phyloP scores from a whole-genome alignment of 2,329 filamentous ascomycete species.

The Spiromastix sp. region DNA sequence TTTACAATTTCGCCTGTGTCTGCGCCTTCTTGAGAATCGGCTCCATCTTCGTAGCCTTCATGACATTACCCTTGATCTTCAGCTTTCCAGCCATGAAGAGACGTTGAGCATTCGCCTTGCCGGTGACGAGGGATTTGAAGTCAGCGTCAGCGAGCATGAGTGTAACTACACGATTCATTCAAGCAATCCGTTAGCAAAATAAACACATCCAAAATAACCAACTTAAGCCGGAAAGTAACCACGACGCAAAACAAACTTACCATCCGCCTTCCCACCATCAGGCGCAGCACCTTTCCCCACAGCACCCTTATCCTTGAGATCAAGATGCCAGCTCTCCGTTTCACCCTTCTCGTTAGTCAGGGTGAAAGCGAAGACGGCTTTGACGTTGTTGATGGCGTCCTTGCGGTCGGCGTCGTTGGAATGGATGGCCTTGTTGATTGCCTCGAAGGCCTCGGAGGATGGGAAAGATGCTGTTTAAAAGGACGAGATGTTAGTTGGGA shows the following conservation, averaged over 20 bases:
- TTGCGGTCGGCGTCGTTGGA: constrained; percentile 63
- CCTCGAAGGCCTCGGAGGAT: constrained; percentile 82
- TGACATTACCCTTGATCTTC: constrained; percentile 95
- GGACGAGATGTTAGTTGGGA: constrained; percentile 2
- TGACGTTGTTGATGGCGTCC: constrained; percentile 80
- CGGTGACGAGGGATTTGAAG: constrained; percentile 70
- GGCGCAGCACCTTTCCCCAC: constrained; percentile 65
- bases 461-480: constrained; percentile 62
- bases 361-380: constrained; percentile 80
- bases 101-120: constrained; percentile 88
- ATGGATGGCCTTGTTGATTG: constrained; percentile 63
- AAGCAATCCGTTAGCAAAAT: too few species aligned
- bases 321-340: constrained; percentile 83
- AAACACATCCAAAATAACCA: constrained; percentile 4
- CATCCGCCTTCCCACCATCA: constrained; percentile 66
- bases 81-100: constrained; percentile 98
- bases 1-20: constrained; percentile 72
- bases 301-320: constrained; percentile 80
- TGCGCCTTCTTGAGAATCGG: constrained; percentile 83
- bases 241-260: constrained; percentile 39
- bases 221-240: background rate
- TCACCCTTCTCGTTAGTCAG: constrained; percentile 79
- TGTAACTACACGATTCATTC: too few species aligned
- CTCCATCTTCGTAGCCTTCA: constrained; percentile 96
- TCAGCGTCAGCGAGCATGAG: constrained; percentile 74